phyloP scores from a whole-genome alignment of 177 flowering plant species.

The Tripterygium wilfordii region DNA sequence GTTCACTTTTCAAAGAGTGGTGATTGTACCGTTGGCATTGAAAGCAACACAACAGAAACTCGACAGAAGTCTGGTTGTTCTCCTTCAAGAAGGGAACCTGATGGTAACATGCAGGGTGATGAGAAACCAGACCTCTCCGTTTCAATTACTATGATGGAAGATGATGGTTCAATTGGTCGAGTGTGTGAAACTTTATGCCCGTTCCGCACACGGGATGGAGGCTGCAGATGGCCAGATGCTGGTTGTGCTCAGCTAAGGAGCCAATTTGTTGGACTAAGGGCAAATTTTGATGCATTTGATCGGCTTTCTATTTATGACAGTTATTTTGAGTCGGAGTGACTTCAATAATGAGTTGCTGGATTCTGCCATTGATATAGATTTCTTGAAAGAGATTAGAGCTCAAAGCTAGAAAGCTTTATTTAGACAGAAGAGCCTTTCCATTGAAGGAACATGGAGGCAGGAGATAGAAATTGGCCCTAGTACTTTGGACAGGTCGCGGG shows the following conservation, averaged over 20 bases:
- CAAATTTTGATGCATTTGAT: constrained; percentile 94
- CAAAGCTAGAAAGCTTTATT: too few species aligned
- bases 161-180: constrained; percentile 34
- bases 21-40: constrained; percentile 61
- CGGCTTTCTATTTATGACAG: constrained; percentile 72
- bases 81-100: constrained; percentile 32
- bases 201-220: constrained; percentile 70
- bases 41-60: constrained; percentile 25
- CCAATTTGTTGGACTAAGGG: constrained; percentile 88
- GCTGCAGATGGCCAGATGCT: constrained; percentile 92
- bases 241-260: constrained; percentile 91
- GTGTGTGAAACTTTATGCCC: constrained; percentile 84
- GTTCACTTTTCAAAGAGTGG: constrained; percentile 67
- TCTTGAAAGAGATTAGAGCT: too few species aligned
- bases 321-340: constrained; percentile 56
- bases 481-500: constrained; percentile 8
- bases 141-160: constrained; percentile 48
- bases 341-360: too few species aligned
- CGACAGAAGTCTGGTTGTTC: constrained; percentile 27
- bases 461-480: constrained; percentile 1
- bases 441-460: neutral
- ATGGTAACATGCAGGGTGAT: constrained; percentile 20
- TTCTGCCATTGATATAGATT: too few species aligned
- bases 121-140: constrained; percentile 68
- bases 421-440: too few species aligned